A percentile compares a stretch with the other conserved stretches of the same genome.
These are phyloP conservation scores for Nidularia pulvinata DNA, from an alignment of 768 basidiomycete species.

Conservation along the genomic window DNA sequence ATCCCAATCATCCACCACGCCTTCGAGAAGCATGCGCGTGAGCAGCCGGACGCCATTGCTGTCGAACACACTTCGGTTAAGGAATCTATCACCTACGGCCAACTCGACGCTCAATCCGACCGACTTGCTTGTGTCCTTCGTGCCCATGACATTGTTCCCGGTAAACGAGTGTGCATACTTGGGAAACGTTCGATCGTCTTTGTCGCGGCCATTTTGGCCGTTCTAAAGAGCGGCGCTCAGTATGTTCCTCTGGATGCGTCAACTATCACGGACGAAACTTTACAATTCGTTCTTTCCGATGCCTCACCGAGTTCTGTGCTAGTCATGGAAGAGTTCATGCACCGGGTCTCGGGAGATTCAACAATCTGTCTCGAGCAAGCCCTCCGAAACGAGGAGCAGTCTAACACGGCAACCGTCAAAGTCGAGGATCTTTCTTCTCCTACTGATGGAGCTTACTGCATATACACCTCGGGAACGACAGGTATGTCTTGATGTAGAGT, in stretches of 20 bases:
- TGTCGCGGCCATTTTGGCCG: constrained; percentile 40
- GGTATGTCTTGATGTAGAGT: too few species aligned
- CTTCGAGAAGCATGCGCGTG: constrained; percentile 17
- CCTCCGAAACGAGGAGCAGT: constrained; percentile 10
- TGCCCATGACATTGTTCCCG: constrained; percentile 32
- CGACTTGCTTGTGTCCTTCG: constrained; percentile 30
- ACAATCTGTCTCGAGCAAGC: constrained; percentile 13
- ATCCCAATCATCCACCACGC: constrained; percentile 22
- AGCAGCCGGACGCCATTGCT: constrained; percentile 17
- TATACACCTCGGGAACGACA: constrained; percentile 48
- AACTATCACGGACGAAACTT: constrained; percentile 42
- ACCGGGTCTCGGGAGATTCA: constrained; percentile 2
- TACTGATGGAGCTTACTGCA: constrained; percentile 34
- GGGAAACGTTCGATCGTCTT: constrained; percentile 39
- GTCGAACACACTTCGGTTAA: constrained; percentile 17
- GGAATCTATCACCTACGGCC: constrained; percentile 23
- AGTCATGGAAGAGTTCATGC: constrained; percentile 27
- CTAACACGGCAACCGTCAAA: constrained; percentile 6
- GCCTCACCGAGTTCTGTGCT: constrained; percentile 32
- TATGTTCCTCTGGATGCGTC: constrained; percentile 49
- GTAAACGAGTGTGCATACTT: constrained; percentile 43
- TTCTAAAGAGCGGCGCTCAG: constrained; percentile 42
- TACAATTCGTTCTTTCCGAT: constrained; percentile 37
- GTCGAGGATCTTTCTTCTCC: constrained; percentile 13
- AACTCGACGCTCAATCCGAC: constrained; percentile 26